Base-by-base conservation (phyloP, 2,329 filamentous ascomycete genomes). In the Phaeosphaeriaceae sp. region DNA sequence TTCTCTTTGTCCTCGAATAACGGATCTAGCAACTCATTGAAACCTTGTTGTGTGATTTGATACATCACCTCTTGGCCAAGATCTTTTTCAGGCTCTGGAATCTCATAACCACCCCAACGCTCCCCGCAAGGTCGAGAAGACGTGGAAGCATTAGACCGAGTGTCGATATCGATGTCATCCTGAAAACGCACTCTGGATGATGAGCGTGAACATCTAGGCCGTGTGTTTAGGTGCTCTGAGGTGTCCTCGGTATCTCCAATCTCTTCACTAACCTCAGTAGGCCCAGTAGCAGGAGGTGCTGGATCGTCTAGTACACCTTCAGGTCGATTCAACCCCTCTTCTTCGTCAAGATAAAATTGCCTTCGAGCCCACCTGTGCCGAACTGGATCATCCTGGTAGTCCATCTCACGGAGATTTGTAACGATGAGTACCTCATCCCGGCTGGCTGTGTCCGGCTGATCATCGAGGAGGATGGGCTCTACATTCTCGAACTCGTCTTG, bases 31-130 rank as follows among this genome's bases (percentile, higher is more conserved):
- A 97, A 79, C 73, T 97, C 92, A 65, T 97, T 97, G 76, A 96
- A 90, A 0, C 91, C 89, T 72, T 96, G 89, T 71, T 97, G 92
- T 0, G 90, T 92, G 26, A 95, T 86, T 70, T 96, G 90, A 66
- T 96, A 97, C 1, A 97, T 77, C 3, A 97, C 88, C 67, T 97
- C 91, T 60, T 88, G 90, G 30, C 90, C 91, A 5, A 90, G 86
- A 69, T 96, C 92, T 50, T 83, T 83, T 70, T 96, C 92, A 1
- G 88, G 87, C 58, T 89, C 85, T 1, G 89, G 88, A 13, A 95
- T 86, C 43, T 91, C 88, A 71, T 90, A 87, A 15, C 87, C 87
- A 40, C 87, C 87, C 87, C 87, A 91, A 48, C 87, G 81, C 70
- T 92, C 87, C 11, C 79, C 78, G 28, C 81, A 63, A 6, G 88